These are phyloP conservation scores for Apostasia shenzhenica DNA, from an alignment of 106 monocot species.

Conservation along the genomic window DNA sequence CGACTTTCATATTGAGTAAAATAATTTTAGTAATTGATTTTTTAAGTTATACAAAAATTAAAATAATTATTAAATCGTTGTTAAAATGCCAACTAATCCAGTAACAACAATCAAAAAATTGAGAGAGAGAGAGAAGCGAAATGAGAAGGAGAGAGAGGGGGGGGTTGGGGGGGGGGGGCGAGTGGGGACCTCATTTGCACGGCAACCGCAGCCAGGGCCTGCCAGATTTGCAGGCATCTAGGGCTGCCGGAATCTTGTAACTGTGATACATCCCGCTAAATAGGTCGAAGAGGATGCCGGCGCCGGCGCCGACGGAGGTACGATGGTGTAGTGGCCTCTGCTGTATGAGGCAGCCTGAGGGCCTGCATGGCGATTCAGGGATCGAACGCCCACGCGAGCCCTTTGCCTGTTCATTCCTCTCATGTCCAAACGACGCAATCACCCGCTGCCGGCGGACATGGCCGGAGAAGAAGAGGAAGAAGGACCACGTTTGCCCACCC, in stretches of 20 bases:
- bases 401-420: slow-evolving; percentile 34
- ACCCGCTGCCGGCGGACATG: slow-evolving; percentile 82
- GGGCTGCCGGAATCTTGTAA: background rate
- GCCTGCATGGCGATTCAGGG: slow-evolving; percentile 56
- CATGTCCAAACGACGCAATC: slow-evolving; percentile 92
- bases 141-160: too few relatives aligned
- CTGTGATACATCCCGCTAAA: slow-evolving; percentile 60
- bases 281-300: slow-evolving; percentile 67
- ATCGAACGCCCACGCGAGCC: slow-evolving; percentile 59
- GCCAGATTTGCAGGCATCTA: background rate
- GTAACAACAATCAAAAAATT: too few relatives aligned
- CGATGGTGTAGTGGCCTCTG: slow-evolving; percentile 95
- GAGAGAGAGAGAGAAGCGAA: too few relatives aligned
- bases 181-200: background rate
- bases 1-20: too few relatives aligned
- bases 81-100: too few relatives aligned
- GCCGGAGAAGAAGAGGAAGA: slow-evolving; percentile 98
- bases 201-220: background rate
- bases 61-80: too few relatives aligned
- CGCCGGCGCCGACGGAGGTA: slow-evolving; percentile 64
- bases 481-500: slow-evolving; percentile 88
- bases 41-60: too few relatives aligned
- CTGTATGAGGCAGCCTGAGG: slow-evolving; percentile 69
- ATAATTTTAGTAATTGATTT: too few relatives aligned
- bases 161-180: too few relatives aligned